A percentile compares a stretch with the other conserved stretches of the same genome.
Conservation (phyloP, 768 basidiomycete species). For the Fomitopsis pulvina region DNA sequence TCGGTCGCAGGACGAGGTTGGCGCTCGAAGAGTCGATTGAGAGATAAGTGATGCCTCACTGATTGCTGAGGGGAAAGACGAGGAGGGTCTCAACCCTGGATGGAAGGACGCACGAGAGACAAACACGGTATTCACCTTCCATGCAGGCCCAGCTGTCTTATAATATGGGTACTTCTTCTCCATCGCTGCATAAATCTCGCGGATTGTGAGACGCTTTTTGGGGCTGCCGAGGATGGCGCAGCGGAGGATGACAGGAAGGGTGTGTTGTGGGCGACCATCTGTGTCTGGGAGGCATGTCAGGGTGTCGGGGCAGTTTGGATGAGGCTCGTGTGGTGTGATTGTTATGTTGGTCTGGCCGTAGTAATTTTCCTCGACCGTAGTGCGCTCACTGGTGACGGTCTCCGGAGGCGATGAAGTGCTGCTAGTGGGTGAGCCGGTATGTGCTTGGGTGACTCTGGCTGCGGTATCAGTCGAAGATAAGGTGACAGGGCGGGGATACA, state of each 20-base stretch:
- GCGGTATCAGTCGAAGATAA: neutral
- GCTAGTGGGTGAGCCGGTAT: slow-evolving; percentile 7
- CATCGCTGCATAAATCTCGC: slow-evolving; percentile 84
- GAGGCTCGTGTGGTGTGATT: slow-evolving; percentile 31
- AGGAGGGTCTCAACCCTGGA: neutral
- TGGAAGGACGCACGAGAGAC: neutral
- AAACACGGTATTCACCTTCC: slow-evolving; percentile 54
- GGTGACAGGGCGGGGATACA: slow-evolving; percentile 5
- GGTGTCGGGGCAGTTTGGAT: slow-evolving; percentile 73
- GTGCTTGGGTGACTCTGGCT: slow-evolving; percentile 10
- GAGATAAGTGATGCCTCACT: slow-evolving; percentile 76
- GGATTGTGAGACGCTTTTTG: slow-evolving; percentile 69
- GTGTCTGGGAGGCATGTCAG: slow-evolving; percentile 76
- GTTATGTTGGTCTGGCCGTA: slow-evolving; percentile 17
- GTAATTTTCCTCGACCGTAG: slow-evolving; percentile 11
- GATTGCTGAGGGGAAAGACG: slow-evolving; percentile 55
- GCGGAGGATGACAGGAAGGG: slow-evolving; percentile 77
- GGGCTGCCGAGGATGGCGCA: slow-evolving; percentile 79
- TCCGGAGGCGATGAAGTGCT: slow-evolving; percentile 15
- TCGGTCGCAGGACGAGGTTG: slow-evolving; percentile 79
- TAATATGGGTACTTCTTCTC: slow-evolving; percentile 82
- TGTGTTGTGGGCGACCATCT: slow-evolving; percentile 73
- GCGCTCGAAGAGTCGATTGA: slow-evolving; percentile 77
- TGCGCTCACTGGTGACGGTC: slow-evolving; percentile 2
- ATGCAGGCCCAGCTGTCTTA: slow-evolving; percentile 72